Percentiles rank a stretch among this genome's conserved stretches.
phyloP scores from a whole-genome alignment of 2,329 filamentous ascomycete genomes.

The Claviceps spartinae region DNA sequence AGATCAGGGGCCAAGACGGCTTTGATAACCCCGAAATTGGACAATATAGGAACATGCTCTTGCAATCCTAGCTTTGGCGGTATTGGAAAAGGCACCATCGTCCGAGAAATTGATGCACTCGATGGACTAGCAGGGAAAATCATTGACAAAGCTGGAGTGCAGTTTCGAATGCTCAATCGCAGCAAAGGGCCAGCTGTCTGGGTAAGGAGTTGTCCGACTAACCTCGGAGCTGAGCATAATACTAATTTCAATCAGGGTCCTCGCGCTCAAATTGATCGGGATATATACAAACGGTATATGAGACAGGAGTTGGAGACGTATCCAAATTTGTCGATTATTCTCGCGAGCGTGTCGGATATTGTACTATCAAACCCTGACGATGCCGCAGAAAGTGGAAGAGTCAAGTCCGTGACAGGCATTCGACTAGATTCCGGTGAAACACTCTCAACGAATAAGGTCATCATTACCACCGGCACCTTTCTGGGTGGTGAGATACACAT shows the following conservation, averaged over 20 bases:
- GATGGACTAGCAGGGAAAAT: slow-evolving; percentile 81
- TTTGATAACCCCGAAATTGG: slow-evolving; percentile 73
- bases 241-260: slow-evolving; percentile 44
- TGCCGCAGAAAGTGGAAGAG: slow-evolving; percentile 24
- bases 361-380: slow-evolving; percentile 42
- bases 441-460: slow-evolving; percentile 64
- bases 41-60: slow-evolving; percentile 87
- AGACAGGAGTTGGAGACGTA: slow-evolving; percentile 69
- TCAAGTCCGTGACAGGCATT: slow-evolving; percentile 70
- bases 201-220: slow-evolving; percentile 26
- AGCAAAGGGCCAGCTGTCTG: slow-evolving; percentile 92
- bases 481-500: slow-evolving; percentile 94
- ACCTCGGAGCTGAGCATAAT: background rate
- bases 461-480: slow-evolving; percentile 96
- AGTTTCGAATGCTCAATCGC: slow-evolving; percentile 79
- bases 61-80: slow-evolving; percentile 96
- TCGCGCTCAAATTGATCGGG: slow-evolving; percentile 86
- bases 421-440: slow-evolving; percentile 77
- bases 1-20: slow-evolving; percentile 79
- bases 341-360: slow-evolving; percentile 87
- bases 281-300: slow-evolving; percentile 84
- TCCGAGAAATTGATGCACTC: slow-evolving; percentile 87
- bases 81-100: slow-evolving; percentile 95
- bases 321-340: slow-evolving; percentile 63
- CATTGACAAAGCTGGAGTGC: slow-evolving; percentile 88